These are phyloP conservation scores for Dioscorea zingiberensis DNA, from an alignment of 106 monocot genomes.

Conservation along the genomic window DNA sequence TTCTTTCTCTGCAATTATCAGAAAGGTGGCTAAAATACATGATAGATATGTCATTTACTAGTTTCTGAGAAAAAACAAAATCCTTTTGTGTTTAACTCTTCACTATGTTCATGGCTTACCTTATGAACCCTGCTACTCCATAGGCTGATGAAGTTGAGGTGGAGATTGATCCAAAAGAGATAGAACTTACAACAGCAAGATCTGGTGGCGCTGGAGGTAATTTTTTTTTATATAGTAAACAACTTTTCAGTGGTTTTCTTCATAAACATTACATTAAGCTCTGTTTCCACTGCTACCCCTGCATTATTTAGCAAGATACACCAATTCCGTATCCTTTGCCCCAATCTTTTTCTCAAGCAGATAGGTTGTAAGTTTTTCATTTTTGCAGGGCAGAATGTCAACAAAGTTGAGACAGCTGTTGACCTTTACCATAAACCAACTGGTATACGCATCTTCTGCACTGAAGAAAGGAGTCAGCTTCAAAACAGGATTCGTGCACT, in stretches of 20 bases:
- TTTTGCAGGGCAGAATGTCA: constrained; percentile 92
- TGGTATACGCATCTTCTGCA: constrained; percentile 96
- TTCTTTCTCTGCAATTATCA: neutral
- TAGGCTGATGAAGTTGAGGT: constrained; percentile 98
- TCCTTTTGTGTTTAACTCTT: no score
- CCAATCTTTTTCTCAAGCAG: neutral
- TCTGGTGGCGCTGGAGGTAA: constrained; percentile 95
- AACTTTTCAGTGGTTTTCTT: neutral
- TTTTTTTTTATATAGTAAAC: neutral
- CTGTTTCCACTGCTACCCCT: neutral
- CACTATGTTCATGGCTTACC: neutral
- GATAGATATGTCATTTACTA: no score
- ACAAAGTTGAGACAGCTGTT: constrained; percentile 97
- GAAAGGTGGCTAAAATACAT: no score
- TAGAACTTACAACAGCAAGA: constrained; percentile 91
- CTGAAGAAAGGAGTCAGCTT: constrained; percentile 92
- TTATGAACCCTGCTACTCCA: neutral
- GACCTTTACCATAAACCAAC: constrained; percentile 96
- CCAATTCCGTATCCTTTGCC: neutral
- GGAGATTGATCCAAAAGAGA: constrained; percentile 93
- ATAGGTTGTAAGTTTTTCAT: neutral
- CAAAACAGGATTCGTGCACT: constrained; percentile 76
- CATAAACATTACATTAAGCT: neutral
- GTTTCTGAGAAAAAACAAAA: no score
- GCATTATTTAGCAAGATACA: neutral